Percentiles rank a stretch among this genome's conserved stretches.
phyloP scores from a whole-genome alignment of 306 rosid genomes.

The Begonia peltatifolia region DNA sequence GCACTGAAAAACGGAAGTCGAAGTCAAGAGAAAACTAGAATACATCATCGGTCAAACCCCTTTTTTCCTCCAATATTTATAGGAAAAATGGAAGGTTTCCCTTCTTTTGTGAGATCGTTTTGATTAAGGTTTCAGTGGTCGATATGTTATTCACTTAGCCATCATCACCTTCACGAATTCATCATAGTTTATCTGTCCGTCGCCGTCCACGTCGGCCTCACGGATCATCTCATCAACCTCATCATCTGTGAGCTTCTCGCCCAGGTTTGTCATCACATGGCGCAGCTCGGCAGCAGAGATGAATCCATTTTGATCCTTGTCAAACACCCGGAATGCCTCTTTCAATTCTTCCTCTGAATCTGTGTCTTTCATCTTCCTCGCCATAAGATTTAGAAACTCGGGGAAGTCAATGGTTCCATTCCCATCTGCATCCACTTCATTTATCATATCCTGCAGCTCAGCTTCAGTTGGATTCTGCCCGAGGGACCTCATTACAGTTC shows the following conservation, averaged over 20 bases:
- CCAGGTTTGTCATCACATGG: conserved; percentile 75
- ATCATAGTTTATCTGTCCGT: conserved; percentile 70
- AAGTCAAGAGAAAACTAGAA: too few relatives aligned
- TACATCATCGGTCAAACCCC: too few relatives aligned
- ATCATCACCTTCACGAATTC: conserved; percentile 82
- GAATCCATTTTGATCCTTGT: conserved; percentile 84
- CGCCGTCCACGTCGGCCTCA: conserved; percentile 75
- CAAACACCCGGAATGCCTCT: conserved; percentile 76
- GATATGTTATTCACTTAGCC: conserved; percentile 36
- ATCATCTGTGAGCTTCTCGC: conserved; percentile 80
- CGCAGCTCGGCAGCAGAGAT: conserved; percentile 87
- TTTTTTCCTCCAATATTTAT: too few relatives aligned
- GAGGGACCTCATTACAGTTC: conserved; percentile 70
- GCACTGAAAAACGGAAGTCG: too few relatives aligned
- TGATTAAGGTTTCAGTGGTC: background rate
- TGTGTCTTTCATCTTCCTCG: conserved; percentile 72
- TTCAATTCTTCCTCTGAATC: conserved; percentile 78
- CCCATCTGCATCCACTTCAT: conserved; percentile 79
- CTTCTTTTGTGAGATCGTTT: too few relatives aligned
- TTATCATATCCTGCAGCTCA: conserved; percentile 72
- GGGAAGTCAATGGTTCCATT: conserved; percentile 78
- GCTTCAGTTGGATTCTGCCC: conserved; percentile 88
- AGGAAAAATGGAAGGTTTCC: too few relatives aligned
- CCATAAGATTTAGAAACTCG: conserved; percentile 73
- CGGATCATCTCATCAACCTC: conserved; percentile 81